Base-by-base conservation (phyloP, 345 rosid genomes). In the Gossypium arboreum region DNA sequence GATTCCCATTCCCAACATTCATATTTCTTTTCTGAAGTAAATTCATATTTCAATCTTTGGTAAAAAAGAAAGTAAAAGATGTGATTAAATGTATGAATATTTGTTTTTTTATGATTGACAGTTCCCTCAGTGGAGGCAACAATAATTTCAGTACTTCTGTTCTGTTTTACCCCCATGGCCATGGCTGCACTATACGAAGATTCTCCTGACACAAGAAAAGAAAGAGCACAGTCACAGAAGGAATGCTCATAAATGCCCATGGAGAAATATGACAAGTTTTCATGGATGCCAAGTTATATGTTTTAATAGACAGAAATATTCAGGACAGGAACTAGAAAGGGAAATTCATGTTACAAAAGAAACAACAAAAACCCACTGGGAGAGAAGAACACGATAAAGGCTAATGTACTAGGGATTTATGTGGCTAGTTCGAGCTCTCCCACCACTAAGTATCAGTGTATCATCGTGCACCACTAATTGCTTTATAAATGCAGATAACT, bases 171-270 rank as follows among this genome's bases (percentile, higher is more conserved):
- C 58, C 65, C 13, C 75, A 72, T 18, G 60, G 12, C 27, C 60
- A 56, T 57, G 17, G 66, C 47, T 73, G 44, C 20, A 73, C 59
- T 27, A 18, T 25, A 25, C 17, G n/a, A 61, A 72, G 65, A 72
- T 72, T 72, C 75, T 72, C 56, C 65, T 57, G 66, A 59, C 66
- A 73, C 25, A 34, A 11, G 44, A 41, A 57, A 43, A 57, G 22
- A 9, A 72, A 20, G 27, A 22, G 43, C 62, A 41, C 55, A 6
- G 3, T 34, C 41, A 34, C 41, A 34, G 4, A 12, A 44, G 29
- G 25, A 25, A 59, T 12, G n/a, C 25, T 24, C 68, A 60, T 47
- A 43, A 47, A 60, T 34, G 16, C 27, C 41, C 10, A 73, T 47
- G 2, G 29, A 61, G 58, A 60, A 22, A 73, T 16, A 61, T 17